These are phyloP conservation scores for Tuber calosporum DNA, from an alignment of 495 filamentous ascomycete species.

Conservation along the genomic window DNA sequence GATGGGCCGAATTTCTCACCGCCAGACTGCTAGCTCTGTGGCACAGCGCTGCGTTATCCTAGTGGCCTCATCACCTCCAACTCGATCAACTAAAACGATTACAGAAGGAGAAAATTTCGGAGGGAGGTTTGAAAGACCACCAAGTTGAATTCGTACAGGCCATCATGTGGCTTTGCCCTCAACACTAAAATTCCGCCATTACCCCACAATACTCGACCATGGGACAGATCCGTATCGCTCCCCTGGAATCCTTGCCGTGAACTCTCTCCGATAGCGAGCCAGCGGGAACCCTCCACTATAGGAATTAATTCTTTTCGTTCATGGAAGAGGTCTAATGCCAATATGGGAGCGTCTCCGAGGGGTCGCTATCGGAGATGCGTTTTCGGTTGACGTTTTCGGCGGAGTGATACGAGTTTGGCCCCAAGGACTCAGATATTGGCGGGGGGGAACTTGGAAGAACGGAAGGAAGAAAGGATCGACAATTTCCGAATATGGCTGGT, in stretches of 20 bases:
- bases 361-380: conserved; percentile 5
- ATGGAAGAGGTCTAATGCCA: conserved; percentile 2
- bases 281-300: conserved; percentile 1
- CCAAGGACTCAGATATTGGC: conserved; percentile 2
- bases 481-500: background rate
- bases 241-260: conserved; percentile 3
- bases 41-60: background rate
- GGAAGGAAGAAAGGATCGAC: background rate
- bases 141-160: background rate
- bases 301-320: conserved; percentile 5
- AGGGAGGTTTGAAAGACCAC: background rate
- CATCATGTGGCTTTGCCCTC: background rate
- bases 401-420: conserved; percentile 4
- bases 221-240: conserved; percentile 6
- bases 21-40: background rate
- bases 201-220: conserved; percentile 5
- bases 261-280: conserved; percentile 5
- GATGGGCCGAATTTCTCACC: background rate
- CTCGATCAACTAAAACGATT: background rate
- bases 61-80: background rate
- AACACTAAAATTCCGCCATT: background rate
- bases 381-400: conserved; percentile 2
- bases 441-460: background rate
- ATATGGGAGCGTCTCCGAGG: conserved; percentile 6
- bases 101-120: background rate